Evolutionary conservation across 2,329 filamentous ascomycete species (phyloP).

Genomic region (Trichophyton simii): DNA sequence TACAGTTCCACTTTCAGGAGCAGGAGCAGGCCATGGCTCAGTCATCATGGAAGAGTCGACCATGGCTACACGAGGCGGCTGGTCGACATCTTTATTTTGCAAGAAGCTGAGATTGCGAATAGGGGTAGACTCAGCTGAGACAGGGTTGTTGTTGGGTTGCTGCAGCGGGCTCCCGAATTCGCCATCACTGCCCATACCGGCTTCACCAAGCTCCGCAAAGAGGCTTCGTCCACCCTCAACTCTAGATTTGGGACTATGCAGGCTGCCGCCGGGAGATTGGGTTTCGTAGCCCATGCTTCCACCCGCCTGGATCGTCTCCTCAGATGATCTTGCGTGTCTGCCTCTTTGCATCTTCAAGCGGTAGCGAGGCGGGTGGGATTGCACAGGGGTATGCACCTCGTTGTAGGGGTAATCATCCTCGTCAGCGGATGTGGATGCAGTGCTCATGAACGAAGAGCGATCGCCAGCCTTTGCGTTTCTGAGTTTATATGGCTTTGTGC

Average conservation of each 20-base stretch:
- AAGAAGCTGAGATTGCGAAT: slow-evolving; percentile 12
- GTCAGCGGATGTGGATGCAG: slow-evolving; percentile 77
- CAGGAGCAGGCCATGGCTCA: slow-evolving; percentile 29
- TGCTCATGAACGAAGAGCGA: slow-evolving; percentile 66
- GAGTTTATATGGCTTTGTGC: slow-evolving; percentile 28
- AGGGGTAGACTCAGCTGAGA: slow-evolving; percentile 30
- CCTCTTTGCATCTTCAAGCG: slow-evolving; percentile 59
- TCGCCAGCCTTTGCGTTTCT: slow-evolving; percentile 40
- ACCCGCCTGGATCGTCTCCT: slow-evolving; percentile 29
- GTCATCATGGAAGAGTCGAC: slow-evolving; percentile 53
- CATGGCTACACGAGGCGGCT: slow-evolving; percentile 32
- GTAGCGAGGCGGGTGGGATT: slow-evolving; percentile 53
- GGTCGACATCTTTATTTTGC: slow-evolving; percentile 6
- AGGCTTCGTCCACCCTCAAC: slow-evolving; percentile 60
- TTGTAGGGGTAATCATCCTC: slow-evolving; percentile 54
- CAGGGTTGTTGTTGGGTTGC: slow-evolving; percentile 15
- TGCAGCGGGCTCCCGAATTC: slow-evolving; percentile 38
- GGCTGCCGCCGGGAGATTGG: slow-evolving; percentile 41
- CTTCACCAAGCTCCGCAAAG: slow-evolving; percentile 76
- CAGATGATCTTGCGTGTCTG: slow-evolving; percentile 44
- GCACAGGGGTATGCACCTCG: slow-evolving; percentile 51
- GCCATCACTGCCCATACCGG: slow-evolving; percentile 61
- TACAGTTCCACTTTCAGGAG: slow-evolving; percentile 32
- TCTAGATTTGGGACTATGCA: slow-evolving; percentile 33
- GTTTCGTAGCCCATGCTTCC: slow-evolving; percentile 34